These are phyloP conservation scores for Pseudoperonospora humuli DNA, from an alignment of 352 stramenopile species.

Conservation along the genomic window DNA sequence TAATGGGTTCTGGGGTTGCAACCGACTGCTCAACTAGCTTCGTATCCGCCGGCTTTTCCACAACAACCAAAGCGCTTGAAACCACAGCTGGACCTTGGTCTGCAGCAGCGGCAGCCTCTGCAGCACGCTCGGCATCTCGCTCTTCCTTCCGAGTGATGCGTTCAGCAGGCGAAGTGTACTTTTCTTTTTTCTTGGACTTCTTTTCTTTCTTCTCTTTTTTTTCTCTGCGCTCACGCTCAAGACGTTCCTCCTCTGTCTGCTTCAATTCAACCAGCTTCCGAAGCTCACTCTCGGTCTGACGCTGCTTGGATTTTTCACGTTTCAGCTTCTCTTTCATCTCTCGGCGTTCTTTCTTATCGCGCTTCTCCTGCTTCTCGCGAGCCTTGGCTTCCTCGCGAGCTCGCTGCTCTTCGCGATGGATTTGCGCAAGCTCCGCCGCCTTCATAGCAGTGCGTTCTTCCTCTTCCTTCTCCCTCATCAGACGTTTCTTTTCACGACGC, in stretches of 20 bases:
- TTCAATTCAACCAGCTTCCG: constrained; percentile 31
- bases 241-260: constrained; percentile 33
- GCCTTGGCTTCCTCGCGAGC: constrained; percentile 31
- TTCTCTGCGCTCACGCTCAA: constrained; percentile 23
- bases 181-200: constrained; percentile 45
- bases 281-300: constrained; percentile 30
- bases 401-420: constrained; percentile 32
- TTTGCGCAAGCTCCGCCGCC: constrained; percentile 30
- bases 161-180: constrained; percentile 48
- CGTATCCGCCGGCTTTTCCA: constrained; percentile 23
- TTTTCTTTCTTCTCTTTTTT: constrained; percentile 33
- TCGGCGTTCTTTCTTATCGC: constrained; percentile 32
- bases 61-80: constrained; percentile 43
- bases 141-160: constrained; percentile 45
- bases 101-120: constrained; percentile 8
- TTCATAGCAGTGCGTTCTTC: constrained; percentile 25
- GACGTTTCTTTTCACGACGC: constrained; percentile 29
- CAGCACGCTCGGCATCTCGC: constrained; percentile 16
- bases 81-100: constrained; percentile 17
- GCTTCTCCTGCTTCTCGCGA: constrained; percentile 32
- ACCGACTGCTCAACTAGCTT: constrained; percentile 6
- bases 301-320: constrained; percentile 30
- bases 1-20: not conserved
- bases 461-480: constrained; percentile 32
- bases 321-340: constrained; percentile 36